Percentiles rank a stretch among this genome's conserved stretches.
Conservation (phyloP, 805 yeast species). For the Cyberlindnera mycetangii region DNA sequence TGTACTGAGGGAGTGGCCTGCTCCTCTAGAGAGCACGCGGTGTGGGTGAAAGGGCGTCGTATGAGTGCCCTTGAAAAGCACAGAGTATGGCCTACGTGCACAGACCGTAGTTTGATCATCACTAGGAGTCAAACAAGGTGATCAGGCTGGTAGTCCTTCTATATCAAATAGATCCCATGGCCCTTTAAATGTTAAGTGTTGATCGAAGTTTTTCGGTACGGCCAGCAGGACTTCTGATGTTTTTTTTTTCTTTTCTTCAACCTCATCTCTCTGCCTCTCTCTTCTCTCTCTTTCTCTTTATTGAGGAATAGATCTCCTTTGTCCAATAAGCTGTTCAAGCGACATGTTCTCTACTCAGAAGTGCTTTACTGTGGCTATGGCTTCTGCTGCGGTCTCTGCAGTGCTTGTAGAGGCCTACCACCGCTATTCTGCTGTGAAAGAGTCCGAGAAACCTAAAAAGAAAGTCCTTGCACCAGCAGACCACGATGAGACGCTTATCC, state of each 20-base stretch:
- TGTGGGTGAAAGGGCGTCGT: slow-evolving; percentile 1
- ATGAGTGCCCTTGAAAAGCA: neutral
- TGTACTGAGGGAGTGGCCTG: slow-evolving; percentile 26
- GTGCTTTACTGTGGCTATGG: slow-evolving; percentile 30
- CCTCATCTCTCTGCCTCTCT: neutral
- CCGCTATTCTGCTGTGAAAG: slow-evolving; percentile 17
- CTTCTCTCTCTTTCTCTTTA: neutral
- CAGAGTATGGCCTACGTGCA: neutral
- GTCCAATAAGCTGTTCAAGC: neutral
- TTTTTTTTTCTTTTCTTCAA: slow-evolving; percentile 1
- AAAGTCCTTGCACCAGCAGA: slow-evolving; percentile 7
- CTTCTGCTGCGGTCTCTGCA: slow-evolving; percentile 31
- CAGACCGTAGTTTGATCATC: neutral
- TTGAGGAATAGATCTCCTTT: no score
- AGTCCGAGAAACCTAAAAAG: slow-evolving; percentile 7
- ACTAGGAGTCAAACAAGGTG: neutral
- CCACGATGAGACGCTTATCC: slow-evolving; percentile 67
- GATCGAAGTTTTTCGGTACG: neutral
- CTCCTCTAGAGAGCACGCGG: neutral
- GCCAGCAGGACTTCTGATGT: neutral
- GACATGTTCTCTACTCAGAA: slow-evolving; percentile 22
- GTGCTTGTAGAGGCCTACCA: slow-evolving; percentile 30
- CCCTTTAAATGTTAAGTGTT: neutral
- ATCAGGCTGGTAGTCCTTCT: no score
- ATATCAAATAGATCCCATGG: no score